phyloP scores from a whole-genome alignment of 1,139 yeast genomes.

The Debaryomyces nepalensis region DNA sequence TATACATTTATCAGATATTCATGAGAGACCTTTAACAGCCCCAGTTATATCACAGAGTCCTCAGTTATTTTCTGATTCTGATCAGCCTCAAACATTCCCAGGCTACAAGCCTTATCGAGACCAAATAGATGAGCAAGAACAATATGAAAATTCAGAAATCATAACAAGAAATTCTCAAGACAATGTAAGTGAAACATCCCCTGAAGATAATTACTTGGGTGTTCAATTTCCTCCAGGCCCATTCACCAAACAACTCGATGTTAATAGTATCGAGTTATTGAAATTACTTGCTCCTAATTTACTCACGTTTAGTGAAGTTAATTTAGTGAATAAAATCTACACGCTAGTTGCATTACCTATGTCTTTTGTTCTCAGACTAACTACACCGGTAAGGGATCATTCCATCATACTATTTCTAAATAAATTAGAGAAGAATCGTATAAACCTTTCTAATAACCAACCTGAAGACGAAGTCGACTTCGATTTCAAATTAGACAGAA shows the following conservation, averaged over 20 bases:
- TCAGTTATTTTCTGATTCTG: conserved; percentile 2
- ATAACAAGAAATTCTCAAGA: too few species aligned
- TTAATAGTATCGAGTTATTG: conserved; percentile 20
- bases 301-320: conserved; percentile 15
- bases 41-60: conserved; percentile 14
- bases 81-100: conserved; percentile 13
- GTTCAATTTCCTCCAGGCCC: too few species aligned
- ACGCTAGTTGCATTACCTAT: conserved; percentile 47
- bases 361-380: conserved; percentile 45
- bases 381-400: conserved; percentile 52
- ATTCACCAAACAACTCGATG: neutral
- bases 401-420: conserved; percentile 16
- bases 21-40: conserved; percentile 24
- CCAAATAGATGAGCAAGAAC: conserved; percentile 7
- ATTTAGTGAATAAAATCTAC: conserved; percentile 22
- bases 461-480: conserved; percentile 16
- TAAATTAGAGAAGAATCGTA: conserved; percentile 4
- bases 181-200: too few species aligned
- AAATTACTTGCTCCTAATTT: conserved; percentile 27
- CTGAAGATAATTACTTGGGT: too few species aligned
- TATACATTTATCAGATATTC: conserved; percentile 14
- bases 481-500: conserved; percentile 25
- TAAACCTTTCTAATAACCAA: conserved; percentile 6
- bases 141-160: conserved; percentile 6
- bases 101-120: conserved; percentile 15